Evolutionary conservation across 495 filamentous ascomycete species (phyloP).

Genomic region (Sporormia fimetaria): DNA sequence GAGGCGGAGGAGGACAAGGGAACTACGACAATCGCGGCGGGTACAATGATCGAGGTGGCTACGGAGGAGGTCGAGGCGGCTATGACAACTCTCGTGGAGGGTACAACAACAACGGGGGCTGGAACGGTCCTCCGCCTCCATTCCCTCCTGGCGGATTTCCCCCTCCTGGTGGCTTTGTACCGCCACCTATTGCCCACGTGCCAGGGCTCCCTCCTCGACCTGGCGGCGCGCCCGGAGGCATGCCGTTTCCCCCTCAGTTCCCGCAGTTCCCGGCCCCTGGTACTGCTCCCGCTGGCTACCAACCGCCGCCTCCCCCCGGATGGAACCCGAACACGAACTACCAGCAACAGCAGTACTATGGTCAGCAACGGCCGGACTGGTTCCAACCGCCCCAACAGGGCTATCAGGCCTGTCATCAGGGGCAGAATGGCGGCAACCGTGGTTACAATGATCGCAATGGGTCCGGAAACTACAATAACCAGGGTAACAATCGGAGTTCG

Average conservation of each 20-base stretch:
- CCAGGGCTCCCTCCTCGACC: neutral
- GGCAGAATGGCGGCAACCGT: neutral
- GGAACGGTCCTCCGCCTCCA: no score
- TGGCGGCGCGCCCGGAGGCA: neutral
- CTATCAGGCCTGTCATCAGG: neutral
- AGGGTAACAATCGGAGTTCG: no score
- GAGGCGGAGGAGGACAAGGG: constrained; percentile 1
- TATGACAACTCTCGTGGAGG: constrained; percentile 2
- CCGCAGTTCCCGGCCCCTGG: neutral
- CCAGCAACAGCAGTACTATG: neutral
- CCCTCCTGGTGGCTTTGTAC: neutral
- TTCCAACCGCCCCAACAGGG: neutral
- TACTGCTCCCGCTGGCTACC: neutral
- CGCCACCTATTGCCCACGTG: neutral
- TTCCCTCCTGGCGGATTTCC: no score
- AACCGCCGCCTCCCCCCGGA: neutral
- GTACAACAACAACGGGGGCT: constrained; percentile 1
- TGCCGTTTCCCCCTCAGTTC: neutral
- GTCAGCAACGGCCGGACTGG: neutral
- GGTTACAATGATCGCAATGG: no score
- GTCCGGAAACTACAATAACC: no score
- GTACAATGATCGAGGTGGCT: constrained; percentile 1
- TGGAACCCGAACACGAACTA: neutral
- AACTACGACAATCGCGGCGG: constrained; percentile 3
- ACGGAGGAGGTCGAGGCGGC: neutral